phyloP scores from a whole-genome alignment of 345 rosid species.

The Euphorbia lathyris region DNA sequence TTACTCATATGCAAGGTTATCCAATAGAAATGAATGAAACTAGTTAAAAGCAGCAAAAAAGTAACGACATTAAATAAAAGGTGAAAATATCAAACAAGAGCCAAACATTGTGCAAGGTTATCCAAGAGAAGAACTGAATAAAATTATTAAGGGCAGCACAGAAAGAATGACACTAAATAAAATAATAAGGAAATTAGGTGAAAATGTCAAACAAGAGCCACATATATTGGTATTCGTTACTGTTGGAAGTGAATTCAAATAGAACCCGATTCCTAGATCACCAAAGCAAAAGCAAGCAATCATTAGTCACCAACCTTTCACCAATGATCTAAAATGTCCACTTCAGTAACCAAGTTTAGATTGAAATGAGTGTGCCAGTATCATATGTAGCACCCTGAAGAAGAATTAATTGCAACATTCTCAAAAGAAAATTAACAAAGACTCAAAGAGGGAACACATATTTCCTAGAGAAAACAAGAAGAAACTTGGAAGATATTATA shows the following conservation, averaged over 20 bases:
- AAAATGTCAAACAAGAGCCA: not conserved
- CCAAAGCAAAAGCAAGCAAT: not conserved
- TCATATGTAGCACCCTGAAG: slow-evolving; percentile 15
- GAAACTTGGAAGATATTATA: not conserved
- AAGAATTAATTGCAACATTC: not conserved
- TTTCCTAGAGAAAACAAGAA: not conserved
- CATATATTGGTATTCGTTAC: not conserved
- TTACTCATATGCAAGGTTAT: not conserved
- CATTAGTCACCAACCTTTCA: slow-evolving; percentile 21
- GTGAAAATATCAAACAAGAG: not conserved
- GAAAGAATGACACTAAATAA: not conserved
- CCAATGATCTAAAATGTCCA: not conserved
- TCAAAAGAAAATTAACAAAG: not conserved
- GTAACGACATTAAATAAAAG: not conserved
- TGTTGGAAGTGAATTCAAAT: no score
- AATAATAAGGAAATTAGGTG: not conserved
- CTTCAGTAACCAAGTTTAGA: slow-evolving; percentile 9
- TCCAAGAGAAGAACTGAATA: no score
- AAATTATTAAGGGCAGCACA: not conserved
- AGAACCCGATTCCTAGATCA: not conserved
- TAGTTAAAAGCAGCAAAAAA: not conserved
- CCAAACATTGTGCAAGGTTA: no score
- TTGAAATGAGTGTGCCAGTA: slow-evolving; percentile 8
- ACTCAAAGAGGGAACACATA: not conserved
- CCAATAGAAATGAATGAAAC: not conserved